phyloP scores from a whole-genome alignment of 768 basidiomycete species.

The Lyophyllum decastes region DNA sequence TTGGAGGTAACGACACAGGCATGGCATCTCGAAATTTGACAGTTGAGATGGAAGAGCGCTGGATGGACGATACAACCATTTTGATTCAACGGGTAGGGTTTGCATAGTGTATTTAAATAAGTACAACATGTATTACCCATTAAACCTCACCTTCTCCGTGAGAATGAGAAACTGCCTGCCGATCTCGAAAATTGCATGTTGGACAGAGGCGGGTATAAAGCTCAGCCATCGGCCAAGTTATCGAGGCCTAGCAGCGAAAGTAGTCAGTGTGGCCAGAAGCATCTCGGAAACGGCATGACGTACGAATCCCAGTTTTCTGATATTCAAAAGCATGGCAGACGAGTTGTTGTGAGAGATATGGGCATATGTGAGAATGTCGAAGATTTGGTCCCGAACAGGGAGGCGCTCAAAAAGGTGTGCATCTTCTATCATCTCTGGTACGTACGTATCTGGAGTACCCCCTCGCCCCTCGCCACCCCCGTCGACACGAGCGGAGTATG shows the following conservation, averaged over 20 bases:
- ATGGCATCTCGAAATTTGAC: slow-evolving; percentile 41
- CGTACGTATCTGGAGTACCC: background rate
- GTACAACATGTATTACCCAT: background rate
- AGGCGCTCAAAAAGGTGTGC: slow-evolving; percentile 55
- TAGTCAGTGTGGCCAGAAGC: background rate
- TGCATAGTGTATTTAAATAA: background rate
- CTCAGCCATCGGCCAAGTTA: slow-evolving; percentile 78
- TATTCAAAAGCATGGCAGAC: slow-evolving; percentile 55
- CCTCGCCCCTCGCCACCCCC: slow-evolving; percentile 17
- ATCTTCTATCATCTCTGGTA: slow-evolving; percentile 19
- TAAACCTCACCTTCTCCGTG: background rate
- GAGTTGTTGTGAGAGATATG: slow-evolving; percentile 61
- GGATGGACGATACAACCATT: slow-evolving; percentile 49
- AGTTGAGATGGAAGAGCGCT: slow-evolving; percentile 44
- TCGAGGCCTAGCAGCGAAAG: slow-evolving; percentile 45
- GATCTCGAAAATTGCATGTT: slow-evolving; percentile 31
- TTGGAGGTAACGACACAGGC: slow-evolving; percentile 37
- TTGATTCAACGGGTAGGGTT: slow-evolving; percentile 32
- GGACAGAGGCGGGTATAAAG: slow-evolving; percentile 66
- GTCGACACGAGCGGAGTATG: slow-evolving; percentile 45
- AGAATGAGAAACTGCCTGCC: slow-evolving; percentile 3
- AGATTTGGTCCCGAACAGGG: slow-evolving; percentile 68
- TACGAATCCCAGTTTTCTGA: slow-evolving; percentile 61
- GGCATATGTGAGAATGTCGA: slow-evolving; percentile 67
- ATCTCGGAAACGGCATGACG: slow-evolving; percentile 23